Conservation (phyloP, 768 basidiomycete genomes). For the Trametes meyenii region DNA sequence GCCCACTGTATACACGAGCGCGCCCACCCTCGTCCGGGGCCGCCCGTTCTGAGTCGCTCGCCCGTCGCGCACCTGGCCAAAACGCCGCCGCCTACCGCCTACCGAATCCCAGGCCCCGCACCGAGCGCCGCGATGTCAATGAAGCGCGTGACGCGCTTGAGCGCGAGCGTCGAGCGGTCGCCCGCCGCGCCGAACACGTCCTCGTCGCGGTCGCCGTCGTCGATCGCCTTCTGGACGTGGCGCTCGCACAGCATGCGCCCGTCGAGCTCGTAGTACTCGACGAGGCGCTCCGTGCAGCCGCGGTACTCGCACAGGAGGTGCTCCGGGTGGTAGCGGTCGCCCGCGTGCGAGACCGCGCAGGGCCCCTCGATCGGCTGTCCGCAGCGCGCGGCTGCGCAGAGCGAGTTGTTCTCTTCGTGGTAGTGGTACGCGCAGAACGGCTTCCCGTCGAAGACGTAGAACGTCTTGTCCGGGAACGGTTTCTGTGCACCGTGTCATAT, state of each 20-base stretch:
- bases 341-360: slow-evolving; percentile 83
- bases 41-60: too few relatives aligned
- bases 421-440: slow-evolving; percentile 93
- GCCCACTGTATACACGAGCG: not conserved
- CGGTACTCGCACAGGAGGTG: slow-evolving; percentile 84
- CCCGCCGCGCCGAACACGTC: slow-evolving; percentile 23
- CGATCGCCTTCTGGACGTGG: slow-evolving; percentile 53
- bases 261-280: slow-evolving; percentile 91
- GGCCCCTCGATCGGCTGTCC: slow-evolving; percentile 92
- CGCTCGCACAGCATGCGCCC: slow-evolving; percentile 84
- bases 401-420: slow-evolving; percentile 87
- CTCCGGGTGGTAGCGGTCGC: slow-evolving; percentile 84
- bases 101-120: slow-evolving; percentile 21
- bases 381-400: slow-evolving; percentile 79
- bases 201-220: slow-evolving; percentile 23
- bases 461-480: slow-evolving; percentile 90
- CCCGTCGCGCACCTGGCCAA: too few relatives aligned
- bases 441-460: slow-evolving; percentile 90
- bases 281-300: slow-evolving; percentile 56
- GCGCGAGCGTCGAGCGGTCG: slow-evolving; percentile 49
- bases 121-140: slow-evolving; percentile 60
- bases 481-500: slow-evolving; percentile 51
- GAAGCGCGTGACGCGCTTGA: slow-evolving; percentile 79
- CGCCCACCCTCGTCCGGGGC: too few relatives aligned
- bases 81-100: too few relatives aligned